A percentile compares a stretch with the other conserved stretches of the same genome.
Conservation (phyloP, 169 alveolate species). For the Prorocentrum cordatum region DNA sequence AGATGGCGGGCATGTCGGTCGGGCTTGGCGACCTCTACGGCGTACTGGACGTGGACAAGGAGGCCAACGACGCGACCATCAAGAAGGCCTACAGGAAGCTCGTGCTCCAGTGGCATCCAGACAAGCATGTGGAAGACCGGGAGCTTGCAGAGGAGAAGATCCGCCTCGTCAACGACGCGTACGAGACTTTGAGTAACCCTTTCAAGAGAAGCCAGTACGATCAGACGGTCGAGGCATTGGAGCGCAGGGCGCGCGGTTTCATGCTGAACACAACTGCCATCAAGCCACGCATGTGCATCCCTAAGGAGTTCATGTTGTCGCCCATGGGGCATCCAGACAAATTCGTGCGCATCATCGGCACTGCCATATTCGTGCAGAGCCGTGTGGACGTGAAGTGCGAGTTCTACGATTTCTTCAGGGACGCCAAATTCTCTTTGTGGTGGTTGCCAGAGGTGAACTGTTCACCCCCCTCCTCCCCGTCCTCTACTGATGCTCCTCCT, state of each 20-base stretch:
- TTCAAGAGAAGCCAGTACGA: conserved; percentile 59
- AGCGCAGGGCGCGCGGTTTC: conserved; percentile 13
- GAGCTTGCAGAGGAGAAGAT: conserved; percentile 38
- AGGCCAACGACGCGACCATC: too few species aligned
- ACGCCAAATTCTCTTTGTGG: conserved; percentile 54
- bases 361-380: conserved; percentile 20
- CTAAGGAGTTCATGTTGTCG: conserved; percentile 52
- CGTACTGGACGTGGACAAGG: too few species aligned
- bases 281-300: conserved; percentile 21
- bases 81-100: conserved; percentile 37
- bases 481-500: too few species aligned
- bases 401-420: conserved; percentile 62
- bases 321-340: conserved; percentile 56
- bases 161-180: conserved; percentile 46
- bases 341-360: conserved; percentile 18
- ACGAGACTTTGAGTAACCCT: conserved; percentile 58
- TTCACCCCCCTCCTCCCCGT: too few species aligned
- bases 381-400: conserved; percentile 38
- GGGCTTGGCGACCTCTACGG: too few species aligned
- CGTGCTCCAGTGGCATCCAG: conserved; percentile 68
- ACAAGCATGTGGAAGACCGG: conserved; percentile 5
- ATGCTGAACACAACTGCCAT: conserved; percentile 38
- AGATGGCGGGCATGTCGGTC: too few species aligned
- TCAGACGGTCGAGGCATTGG: conserved; percentile 29
- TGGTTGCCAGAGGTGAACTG: conserved; percentile 49